Conservation (phyloP, 768 basidiomycete species). For the Amanita inopinata region DNA sequence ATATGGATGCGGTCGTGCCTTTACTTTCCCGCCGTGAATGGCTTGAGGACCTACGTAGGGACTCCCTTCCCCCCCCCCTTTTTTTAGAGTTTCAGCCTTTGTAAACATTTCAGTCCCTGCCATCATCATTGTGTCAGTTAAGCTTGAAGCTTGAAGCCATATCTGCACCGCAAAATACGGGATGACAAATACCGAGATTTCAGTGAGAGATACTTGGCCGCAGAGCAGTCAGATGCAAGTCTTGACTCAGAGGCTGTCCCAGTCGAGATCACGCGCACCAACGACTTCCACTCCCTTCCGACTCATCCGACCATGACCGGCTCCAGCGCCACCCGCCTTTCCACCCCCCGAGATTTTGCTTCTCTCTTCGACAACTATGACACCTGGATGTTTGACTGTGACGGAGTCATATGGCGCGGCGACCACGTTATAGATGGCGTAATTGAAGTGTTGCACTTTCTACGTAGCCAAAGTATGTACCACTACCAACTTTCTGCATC, state of each 20-base stretch:
- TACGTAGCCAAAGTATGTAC: constrained; percentile 67
- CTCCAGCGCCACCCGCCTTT: constrained; percentile 18
- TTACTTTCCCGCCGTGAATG: no score
- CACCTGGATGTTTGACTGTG: constrained; percentile 95
- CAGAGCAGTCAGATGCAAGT: background rate
- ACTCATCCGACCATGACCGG: background rate
- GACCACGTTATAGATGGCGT: constrained; percentile 73
- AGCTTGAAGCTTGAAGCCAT: no score
- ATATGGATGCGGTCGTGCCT: no score
- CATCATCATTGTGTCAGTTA: no score
- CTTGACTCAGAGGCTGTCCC: background rate
- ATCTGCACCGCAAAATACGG: no score
- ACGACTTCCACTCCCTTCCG: background rate
- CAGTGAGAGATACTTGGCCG: no score
- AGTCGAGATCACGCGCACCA: no score
- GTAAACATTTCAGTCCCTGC: no score
- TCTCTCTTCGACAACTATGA: constrained; percentile 59
- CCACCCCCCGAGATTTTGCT: constrained; percentile 35
- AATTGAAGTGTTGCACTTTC: constrained; percentile 58
- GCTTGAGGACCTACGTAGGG: no score
- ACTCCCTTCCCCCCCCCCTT: no score
- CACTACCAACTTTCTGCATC: constrained; percentile 3
- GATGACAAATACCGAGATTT: no score
- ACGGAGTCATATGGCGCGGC: constrained; percentile 91
- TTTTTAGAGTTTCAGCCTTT: no score